Conservation (phyloP, 345 rosid species). For the Streptanthus diversifolius region DNA sequence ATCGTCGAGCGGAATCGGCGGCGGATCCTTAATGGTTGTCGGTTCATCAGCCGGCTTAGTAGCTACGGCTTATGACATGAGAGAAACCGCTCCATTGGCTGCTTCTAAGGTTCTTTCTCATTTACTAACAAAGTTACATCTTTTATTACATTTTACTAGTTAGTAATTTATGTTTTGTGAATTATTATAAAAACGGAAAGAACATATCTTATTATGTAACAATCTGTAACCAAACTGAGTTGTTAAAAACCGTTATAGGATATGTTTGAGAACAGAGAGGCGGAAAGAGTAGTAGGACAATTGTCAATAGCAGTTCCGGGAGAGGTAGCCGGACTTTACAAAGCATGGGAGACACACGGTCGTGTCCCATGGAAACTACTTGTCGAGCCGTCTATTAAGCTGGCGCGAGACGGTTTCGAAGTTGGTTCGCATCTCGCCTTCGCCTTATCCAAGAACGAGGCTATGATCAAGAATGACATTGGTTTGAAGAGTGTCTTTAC, state of each 20-base stretch:
- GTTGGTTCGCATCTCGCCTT: conserved; percentile 54
- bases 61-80: conserved; percentile 67
- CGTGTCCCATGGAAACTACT: conserved; percentile 59
- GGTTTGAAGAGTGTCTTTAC: conserved; percentile 63
- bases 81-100: conserved; percentile 82
- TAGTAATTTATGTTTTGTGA: too few species aligned
- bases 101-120: conserved; percentile 55
- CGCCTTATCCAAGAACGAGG: conserved; percentile 19
- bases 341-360: conserved; percentile 69
- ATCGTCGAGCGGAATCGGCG: conserved; percentile 80
- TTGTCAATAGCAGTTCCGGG: conserved; percentile 84
- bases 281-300: conserved; percentile 53
- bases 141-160: neutral
- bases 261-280: conserved; percentile 54
- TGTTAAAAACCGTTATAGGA: conserved; percentile 41
- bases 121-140: neutral
- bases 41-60: conserved; percentile 45
- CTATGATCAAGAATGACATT: conserved; percentile 46
- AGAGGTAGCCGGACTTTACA: conserved; percentile 76
- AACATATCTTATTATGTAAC: too few species aligned
- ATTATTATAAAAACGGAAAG: too few species aligned
- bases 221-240: neutral
- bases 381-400: conserved; percentile 62
- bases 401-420: conserved; percentile 60
- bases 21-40: conserved; percentile 83